A percentile compares a stretch with the other conserved stretches of the same genome.
Conservation (phyloP, 192 early-diverging fungal genomes). For the Entophlyctis luteolus region DNA sequence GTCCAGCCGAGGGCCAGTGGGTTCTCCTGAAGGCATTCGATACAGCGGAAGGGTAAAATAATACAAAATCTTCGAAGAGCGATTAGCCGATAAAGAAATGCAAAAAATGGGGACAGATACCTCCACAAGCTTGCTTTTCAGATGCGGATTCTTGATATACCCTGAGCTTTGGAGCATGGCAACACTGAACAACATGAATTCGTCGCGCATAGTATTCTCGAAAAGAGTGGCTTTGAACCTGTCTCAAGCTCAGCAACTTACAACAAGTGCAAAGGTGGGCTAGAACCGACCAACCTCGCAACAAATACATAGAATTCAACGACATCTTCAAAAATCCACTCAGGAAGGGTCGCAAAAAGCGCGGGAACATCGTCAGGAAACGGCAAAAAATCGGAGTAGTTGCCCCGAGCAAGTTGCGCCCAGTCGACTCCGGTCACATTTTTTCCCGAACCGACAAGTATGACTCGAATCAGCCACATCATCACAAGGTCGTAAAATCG, state of each 20-base stretch:
- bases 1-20: constrained; percentile 38
- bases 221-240: constrained; percentile 43
- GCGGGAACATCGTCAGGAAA: constrained; percentile 54
- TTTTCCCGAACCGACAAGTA: constrained; percentile 28
- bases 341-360: constrained; percentile 75
- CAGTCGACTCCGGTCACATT: constrained; percentile 27
- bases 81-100: constrained; percentile 8
- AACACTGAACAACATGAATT: constrained; percentile 63
- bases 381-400: constrained; percentile 32
- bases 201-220: constrained; percentile 46
- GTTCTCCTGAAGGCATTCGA: constrained; percentile 33
- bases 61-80: constrained; percentile 69
- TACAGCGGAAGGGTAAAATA: constrained; percentile 73
- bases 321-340: constrained; percentile 89
- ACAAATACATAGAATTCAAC: constrained; percentile 75
- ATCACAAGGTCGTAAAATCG: constrained; percentile 88
- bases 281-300: too few relatives aligned
- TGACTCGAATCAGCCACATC: constrained; percentile 77
- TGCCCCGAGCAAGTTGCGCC: constrained; percentile 37
- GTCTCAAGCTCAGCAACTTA: not conserved
- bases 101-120: constrained; percentile 40
- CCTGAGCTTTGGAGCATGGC: constrained; percentile 71
- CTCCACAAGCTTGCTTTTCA: constrained; percentile 92
- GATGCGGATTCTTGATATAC: constrained; percentile 89
- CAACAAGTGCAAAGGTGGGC: not conserved